These are phyloP conservation scores for Diospyros lotus DNA, from an alignment of 148 eudicot genomes.

Conservation along the genomic window DNA sequence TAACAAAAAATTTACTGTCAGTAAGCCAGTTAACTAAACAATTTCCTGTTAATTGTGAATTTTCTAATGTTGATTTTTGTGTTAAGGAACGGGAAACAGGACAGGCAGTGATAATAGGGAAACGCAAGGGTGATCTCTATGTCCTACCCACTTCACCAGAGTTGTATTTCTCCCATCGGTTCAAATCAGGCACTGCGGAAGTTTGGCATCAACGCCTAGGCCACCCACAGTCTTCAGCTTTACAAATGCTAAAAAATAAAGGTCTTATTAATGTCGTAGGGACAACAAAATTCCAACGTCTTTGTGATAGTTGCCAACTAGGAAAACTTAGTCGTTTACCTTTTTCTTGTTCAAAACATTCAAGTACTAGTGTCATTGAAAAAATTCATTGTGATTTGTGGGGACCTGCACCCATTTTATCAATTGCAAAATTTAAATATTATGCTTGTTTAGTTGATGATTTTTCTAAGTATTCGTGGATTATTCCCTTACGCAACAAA, in stretches of 20 bases:
- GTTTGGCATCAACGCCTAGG: constrained; percentile 3
- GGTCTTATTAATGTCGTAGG: not conserved
- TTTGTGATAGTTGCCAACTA: constrained; percentile 6
- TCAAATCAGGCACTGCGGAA: not conserved
- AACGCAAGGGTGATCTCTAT: not conserved
- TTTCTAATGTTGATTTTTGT: not conserved
- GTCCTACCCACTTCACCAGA: not conserved
- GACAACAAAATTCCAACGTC: not conserved
- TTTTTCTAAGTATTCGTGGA: not conserved
- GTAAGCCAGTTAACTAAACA: not conserved
- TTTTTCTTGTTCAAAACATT: not conserved
- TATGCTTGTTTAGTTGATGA: not conserved
- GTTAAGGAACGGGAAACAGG: constrained; percentile 8
- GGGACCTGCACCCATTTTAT: not conserved
- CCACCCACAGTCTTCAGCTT: not conserved
- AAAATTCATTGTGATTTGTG: not conserved
- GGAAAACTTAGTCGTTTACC: not conserved
- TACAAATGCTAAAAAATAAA: not conserved
- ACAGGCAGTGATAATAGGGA: not conserved
- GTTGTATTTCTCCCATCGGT: not conserved
- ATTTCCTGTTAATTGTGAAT: not conserved
- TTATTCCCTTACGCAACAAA: not conserved
- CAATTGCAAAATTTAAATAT: not conserved
- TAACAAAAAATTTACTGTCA: not conserved
- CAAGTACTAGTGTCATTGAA: not conserved